Evolutionary conservation across 306 rosid species (phyloP), one percentile per base, ranked within the genome.

Genomic region (Heteromeles arbutifolia): DNA sequence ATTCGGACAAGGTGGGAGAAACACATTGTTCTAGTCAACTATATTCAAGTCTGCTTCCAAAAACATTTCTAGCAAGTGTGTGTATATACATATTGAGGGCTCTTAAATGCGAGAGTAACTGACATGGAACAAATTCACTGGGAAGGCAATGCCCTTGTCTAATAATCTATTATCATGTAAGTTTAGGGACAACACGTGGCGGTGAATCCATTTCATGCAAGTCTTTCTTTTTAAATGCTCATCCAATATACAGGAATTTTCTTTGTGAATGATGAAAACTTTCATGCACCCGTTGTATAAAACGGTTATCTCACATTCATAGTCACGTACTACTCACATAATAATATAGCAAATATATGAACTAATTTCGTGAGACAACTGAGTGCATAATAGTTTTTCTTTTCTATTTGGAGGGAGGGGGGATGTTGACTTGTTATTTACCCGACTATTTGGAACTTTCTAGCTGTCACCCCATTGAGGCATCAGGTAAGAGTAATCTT

Each of bases 401-500:
- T 18, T 2, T 45, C 59, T 2, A 78, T 67, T 66, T 81, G 80
- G 56, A 78, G 39, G 62, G 48, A 31, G 37, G 48, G 21, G 8
- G 8, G n/a, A 56, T 73, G 68, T 41, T 54, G 13, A 59, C 61
- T 54, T 26, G 13, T 69, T 63, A 62, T 41, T 73, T 64, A 26
- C 69, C 52, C 29, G n/a, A 43, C 61, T 7, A 29, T 75, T 72
- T 84, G 64, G 50, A 80, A 43, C 74, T 15, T 69, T 70, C 63
- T 67, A 39, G 78, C 74, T 76, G 87, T 44, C 72, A 64, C 22
- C 39, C 61, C 18, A 12, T 24, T 24, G 8, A 24, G 31, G n/a
- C 61, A 78, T 70, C 79, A 65, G 78, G 73, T 64, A 32, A 80
- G 25, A 76, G 71, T 54, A 67, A 74, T 78, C 74, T 78, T 77